These are phyloP conservation scores for Daldinia loculata DNA, from an alignment of 495 filamentous ascomycete species.

Conservation along the genomic window DNA sequence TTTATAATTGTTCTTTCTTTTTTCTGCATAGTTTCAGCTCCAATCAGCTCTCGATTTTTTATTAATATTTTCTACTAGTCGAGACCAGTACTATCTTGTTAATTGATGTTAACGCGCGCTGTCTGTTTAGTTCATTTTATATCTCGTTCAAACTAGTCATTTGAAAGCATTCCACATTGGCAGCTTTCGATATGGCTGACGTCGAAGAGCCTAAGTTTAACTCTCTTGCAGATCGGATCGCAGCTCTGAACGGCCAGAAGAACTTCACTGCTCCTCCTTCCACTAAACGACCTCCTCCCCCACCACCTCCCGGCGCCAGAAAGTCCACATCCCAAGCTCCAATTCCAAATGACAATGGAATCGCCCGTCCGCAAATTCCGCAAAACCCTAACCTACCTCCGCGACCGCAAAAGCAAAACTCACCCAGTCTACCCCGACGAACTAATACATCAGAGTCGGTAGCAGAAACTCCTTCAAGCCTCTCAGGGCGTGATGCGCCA, in stretches of 20 bases:
- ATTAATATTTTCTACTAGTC: not conserved
- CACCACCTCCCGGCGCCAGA: slow-evolving; percentile 52
- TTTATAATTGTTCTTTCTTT: not conserved
- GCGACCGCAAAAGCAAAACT: slow-evolving; percentile 43
- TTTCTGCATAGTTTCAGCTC: not conserved
- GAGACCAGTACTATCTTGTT: not conserved
- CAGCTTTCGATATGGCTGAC: slow-evolving; percentile 56
- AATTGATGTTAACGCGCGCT: not conserved
- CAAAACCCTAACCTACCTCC: slow-evolving; percentile 51
- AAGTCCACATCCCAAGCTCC: slow-evolving; percentile 40
- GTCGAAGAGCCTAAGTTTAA: slow-evolving; percentile 63
- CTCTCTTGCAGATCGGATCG: slow-evolving; percentile 63
- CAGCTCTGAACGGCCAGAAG: slow-evolving; percentile 62
- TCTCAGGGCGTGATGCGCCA: slow-evolving; percentile 40
- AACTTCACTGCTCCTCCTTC: slow-evolving; percentile 55
- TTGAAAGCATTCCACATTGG: not conserved
- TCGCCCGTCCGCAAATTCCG: slow-evolving; percentile 42
- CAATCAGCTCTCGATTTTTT: not conserved
- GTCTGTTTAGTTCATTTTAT: slow-evolving; percentile 1
- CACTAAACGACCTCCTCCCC: slow-evolving; percentile 58
- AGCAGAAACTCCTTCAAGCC: slow-evolving; percentile 33
- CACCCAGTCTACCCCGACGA: slow-evolving; percentile 53
- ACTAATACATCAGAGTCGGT: slow-evolving; percentile 42
- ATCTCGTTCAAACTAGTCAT: not conserved
- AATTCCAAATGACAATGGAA: slow-evolving; percentile 39